A percentile compares a stretch with the other conserved stretches of the same genome.
Conservation (phyloP, 768 basidiomycete species). For the Leccinum sublutescens region DNA sequence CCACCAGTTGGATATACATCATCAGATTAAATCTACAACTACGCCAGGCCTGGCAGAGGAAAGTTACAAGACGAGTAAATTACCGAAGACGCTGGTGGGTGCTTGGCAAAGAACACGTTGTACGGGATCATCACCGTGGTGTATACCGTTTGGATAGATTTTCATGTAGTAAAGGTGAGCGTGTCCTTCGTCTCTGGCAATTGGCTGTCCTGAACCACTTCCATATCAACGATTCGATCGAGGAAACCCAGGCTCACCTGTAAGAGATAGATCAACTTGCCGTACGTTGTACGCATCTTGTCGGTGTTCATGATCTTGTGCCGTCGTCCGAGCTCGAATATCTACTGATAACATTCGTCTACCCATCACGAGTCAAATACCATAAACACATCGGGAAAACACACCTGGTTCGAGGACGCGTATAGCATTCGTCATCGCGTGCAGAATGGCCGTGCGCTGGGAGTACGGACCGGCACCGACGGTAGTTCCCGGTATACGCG, state of each 20-base stretch:
- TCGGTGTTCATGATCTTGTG: constrained; percentile 94
- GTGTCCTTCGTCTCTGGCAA: constrained; percentile 77
- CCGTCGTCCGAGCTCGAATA: constrained; percentile 83
- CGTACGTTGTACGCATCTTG: constrained; percentile 87
- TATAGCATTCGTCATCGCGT: constrained; percentile 79
- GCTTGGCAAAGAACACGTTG: too few relatives aligned
- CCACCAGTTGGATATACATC: too few relatives aligned
- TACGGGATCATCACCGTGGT: too few relatives aligned
- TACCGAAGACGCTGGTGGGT: too few relatives aligned
- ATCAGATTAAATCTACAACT: too few relatives aligned
- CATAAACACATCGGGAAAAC: constrained; percentile 21
- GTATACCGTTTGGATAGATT: constrained; percentile 75
- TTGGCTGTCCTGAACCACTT: constrained; percentile 69
- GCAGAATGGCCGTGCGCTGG: constrained; percentile 78
- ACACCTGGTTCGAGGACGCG: constrained; percentile 80
- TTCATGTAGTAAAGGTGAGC: constrained; percentile 66
- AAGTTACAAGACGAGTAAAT: too few relatives aligned
- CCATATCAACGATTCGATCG: background rate
- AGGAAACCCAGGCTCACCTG: constrained; percentile 47
- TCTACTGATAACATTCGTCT: constrained; percentile 76
- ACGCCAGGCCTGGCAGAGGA: too few relatives aligned
- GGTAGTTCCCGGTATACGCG: constrained; percentile 73
- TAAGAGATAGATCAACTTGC: constrained; percentile 79
- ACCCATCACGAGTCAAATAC: constrained; percentile 7
- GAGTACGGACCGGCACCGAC: constrained; percentile 86